phyloP scores from a whole-genome alignment of 2,329 filamentous ascomycete genomes.

The Thielaviopsis ethacetica region DNA sequence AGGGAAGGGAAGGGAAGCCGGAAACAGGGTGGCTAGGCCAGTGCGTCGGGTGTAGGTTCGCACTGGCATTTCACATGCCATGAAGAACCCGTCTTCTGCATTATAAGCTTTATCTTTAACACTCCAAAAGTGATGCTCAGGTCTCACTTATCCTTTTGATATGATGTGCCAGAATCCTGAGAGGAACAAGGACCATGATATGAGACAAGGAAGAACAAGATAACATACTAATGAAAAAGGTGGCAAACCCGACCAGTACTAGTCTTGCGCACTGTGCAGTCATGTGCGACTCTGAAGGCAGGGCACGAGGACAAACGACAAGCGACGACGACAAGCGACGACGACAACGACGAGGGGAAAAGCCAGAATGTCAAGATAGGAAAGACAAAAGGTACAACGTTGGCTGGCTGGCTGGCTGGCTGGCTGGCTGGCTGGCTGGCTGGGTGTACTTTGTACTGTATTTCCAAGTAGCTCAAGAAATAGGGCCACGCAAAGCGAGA shows the following conservation, averaged over 20 bases:
- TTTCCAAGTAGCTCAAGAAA: too few species aligned
- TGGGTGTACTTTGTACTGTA: too few species aligned
- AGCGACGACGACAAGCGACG: not conserved
- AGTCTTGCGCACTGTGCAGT: constrained; percentile 1
- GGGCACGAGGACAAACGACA: not conserved
- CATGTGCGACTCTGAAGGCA: not conserved
- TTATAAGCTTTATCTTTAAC: not conserved
- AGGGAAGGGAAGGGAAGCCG: not conserved
- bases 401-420: too few species aligned
- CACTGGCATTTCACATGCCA: not conserved
- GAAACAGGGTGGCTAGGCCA: not conserved
- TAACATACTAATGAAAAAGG: not conserved
- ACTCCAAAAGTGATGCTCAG: not conserved
- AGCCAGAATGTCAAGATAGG: not conserved
- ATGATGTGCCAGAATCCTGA: not conserved
- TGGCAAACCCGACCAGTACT: not conserved
- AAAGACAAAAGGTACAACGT: not conserved
- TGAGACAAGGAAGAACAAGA: not conserved
- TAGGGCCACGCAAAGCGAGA: too few species aligned
- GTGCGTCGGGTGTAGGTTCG: not conserved
- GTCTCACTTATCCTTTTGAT: not conserved
- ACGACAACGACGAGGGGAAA: not conserved
- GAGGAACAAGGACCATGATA: not conserved
- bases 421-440: too few species aligned
- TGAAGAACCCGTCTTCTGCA: not conserved